phyloP scores from a whole-genome alignment of 2,329 filamentous ascomycete species.

The Epichloe brachyelytri region DNA sequence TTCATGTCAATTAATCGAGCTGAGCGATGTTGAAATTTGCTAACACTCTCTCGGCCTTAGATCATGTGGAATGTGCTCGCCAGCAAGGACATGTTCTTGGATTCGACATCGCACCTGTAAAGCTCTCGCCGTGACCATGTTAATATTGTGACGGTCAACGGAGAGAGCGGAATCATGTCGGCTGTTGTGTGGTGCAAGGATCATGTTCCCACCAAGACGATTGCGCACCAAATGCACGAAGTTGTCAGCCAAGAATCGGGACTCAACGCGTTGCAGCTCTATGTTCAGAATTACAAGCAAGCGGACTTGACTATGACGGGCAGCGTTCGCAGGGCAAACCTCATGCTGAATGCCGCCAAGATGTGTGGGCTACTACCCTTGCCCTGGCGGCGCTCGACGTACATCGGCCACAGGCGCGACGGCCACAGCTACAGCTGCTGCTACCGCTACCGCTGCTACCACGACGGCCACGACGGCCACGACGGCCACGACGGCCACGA shows the following conservation, averaged over 20 bases:
- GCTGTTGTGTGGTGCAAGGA: conserved; percentile 86
- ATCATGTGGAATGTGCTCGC: conserved; percentile 80
- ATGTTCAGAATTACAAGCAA: conserved; percentile 83
- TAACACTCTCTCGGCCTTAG: conserved; percentile 7
- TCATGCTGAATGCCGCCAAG: conserved; percentile 54
- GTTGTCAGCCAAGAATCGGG: conserved; percentile 50
- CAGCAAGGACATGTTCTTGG: conserved; percentile 72
- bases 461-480: no score
- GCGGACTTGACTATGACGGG: conserved; percentile 83
- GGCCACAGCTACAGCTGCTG: conserved; percentile 23
- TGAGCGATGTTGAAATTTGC: background rate
- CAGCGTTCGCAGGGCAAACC: conserved; percentile 82
- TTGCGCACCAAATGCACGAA: conserved; percentile 70
- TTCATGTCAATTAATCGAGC: background rate
- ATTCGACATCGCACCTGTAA: conserved; percentile 82
- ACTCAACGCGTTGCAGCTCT: conserved; percentile 74
- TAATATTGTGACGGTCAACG: conserved; percentile 66
- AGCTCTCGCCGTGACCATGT: conserved; percentile 71
- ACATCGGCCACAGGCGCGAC: conserved; percentile 25
- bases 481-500: background rate
- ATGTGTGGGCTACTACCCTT: conserved; percentile 22
- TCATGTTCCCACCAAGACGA: conserved; percentile 59
- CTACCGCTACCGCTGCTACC: conserved; percentile 10
- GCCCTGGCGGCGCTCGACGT: conserved; percentile 31
- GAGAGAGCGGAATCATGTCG: conserved; percentile 71